phyloP scores from a whole-genome alignment of 2,329 filamentous ascomycete species.

The Aspergillus puulaauensis region DNA sequence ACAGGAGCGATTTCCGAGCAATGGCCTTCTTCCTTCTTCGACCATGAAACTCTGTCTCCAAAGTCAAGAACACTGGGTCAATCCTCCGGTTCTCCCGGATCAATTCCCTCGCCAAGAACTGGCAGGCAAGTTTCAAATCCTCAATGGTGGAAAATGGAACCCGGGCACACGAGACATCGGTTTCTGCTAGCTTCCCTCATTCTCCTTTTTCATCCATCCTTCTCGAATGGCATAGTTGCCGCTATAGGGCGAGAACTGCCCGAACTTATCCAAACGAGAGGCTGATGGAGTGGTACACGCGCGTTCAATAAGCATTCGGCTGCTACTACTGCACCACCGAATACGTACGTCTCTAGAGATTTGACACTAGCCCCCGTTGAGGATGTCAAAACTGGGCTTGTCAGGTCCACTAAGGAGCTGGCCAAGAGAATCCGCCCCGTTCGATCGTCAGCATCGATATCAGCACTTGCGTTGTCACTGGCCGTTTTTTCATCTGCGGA shows the following conservation, averaged over 20 bases:
- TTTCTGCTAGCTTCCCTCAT: background rate
- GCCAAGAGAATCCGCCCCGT: constrained; percentile 25
- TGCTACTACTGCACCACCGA: background rate
- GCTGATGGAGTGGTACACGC: background rate
- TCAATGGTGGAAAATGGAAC: constrained; percentile 1
- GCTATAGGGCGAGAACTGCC: background rate
- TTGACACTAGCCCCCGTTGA: background rate
- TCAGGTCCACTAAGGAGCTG: constrained; percentile 22
- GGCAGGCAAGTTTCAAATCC: background rate
- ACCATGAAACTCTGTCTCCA: background rate
- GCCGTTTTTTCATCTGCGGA: constrained; percentile 11
- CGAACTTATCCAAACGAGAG: background rate
- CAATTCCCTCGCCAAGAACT: constrained; percentile 3
- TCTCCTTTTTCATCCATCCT: background rate
- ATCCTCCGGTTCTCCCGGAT: no score
- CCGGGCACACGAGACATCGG: background rate
- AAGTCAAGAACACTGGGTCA: background rate
- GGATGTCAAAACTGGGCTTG: constrained; percentile 9
- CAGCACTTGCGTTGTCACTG: constrained; percentile 23
- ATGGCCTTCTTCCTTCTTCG: background rate
- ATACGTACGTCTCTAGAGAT: background rate
- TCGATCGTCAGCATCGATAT: constrained; percentile 22
- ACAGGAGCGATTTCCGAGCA: background rate
- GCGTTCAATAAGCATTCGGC: background rate
- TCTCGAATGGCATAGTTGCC: background rate